Evolutionary conservation across 371 early-diverging fungal genomes (phyloP).

Genomic region (Coemansia sp.): DNA sequence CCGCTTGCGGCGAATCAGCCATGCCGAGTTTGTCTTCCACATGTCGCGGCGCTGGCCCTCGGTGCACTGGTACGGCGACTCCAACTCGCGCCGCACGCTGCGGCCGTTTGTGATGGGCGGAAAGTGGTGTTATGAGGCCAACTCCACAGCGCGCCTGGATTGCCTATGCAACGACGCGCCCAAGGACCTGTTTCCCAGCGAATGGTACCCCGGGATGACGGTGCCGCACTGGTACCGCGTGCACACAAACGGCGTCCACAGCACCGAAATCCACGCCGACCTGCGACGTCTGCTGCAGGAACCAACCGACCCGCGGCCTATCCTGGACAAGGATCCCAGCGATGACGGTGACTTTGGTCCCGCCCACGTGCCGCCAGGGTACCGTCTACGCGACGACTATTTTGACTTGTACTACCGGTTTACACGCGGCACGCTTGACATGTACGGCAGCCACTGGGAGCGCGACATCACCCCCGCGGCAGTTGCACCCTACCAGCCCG

Average conservation of each 20-base stretch:
- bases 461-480: slow-evolving; percentile 19
- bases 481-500: slow-evolving; percentile 1
- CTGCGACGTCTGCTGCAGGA: background rate
- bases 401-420: slow-evolving; percentile 37
- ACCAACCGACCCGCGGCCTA: slow-evolving; percentile 16
- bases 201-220: slow-evolving; percentile 30
- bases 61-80: slow-evolving; percentile 44
- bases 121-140: slow-evolving; percentile 26
- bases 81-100: slow-evolving; percentile 36
- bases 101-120: slow-evolving; percentile 28
- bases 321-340: slow-evolving; percentile 16
- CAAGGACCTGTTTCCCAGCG: slow-evolving; percentile 31
- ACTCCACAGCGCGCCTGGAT: slow-evolving; percentile 8
- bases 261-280: slow-evolving; percentile 15
- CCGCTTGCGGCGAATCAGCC: slow-evolving; percentile 26
- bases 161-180: slow-evolving; percentile 46
- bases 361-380: slow-evolving; percentile 23
- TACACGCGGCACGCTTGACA: slow-evolving; percentile 36
- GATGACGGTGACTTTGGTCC: slow-evolving; percentile 6
- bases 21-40: slow-evolving; percentile 29
- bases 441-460: slow-evolving; percentile 37
- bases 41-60: slow-evolving; percentile 19
- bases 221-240: slow-evolving; percentile 37
- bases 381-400: slow-evolving; percentile 15
- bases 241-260: slow-evolving; percentile 12